Evolutionary conservation across 2,329 filamentous ascomycete genomes (phyloP).

Genomic region (Ascochyta lentis): DNA sequence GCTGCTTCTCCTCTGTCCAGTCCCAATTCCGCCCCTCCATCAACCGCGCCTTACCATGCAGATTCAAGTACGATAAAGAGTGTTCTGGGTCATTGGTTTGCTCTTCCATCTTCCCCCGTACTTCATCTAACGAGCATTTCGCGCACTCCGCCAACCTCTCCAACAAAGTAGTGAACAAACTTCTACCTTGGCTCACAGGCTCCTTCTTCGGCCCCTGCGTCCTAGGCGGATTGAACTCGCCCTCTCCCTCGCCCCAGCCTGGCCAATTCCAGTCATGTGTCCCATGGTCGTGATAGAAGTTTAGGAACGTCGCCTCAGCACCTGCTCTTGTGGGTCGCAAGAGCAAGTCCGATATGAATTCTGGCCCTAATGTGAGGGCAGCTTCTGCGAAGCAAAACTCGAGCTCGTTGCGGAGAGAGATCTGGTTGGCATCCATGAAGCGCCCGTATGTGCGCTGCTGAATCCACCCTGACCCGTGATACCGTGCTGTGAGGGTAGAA

Average conservation of each 20-base stretch:
- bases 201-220: conserved; percentile 36
- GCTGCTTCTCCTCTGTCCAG: conserved; percentile 7
- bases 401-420: conserved; percentile 38
- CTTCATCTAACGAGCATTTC: conserved; percentile 28
- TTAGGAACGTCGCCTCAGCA: conserved; percentile 31
- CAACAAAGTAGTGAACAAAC: conserved; percentile 35
- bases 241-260: conserved; percentile 22
- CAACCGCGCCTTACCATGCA: conserved; percentile 36
- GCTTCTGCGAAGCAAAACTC: conserved; percentile 43
- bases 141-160: conserved; percentile 33
- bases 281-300: conserved; percentile 38
- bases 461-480: conserved; percentile 42
- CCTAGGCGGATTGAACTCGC: conserved; percentile 35
- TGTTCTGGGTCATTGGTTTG: conserved; percentile 27
- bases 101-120: conserved; percentile 27
- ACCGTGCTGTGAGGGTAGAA: conserved; percentile 38
- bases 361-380: conserved; percentile 30
- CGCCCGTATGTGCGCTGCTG: conserved; percentile 38
- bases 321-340: conserved; percentile 16
- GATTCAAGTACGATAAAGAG: conserved; percentile 29
- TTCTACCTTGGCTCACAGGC: conserved; percentile 14
- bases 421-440: conserved; percentile 38
- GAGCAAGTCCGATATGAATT: conserved; percentile 35
- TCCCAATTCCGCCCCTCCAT: conserved; percentile 31
- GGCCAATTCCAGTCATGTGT: conserved; percentile 37